Evolutionary conservation across 2,329 filamentous ascomycete genomes (phyloP), one percentile per base, ranked within the genome.

Genomic region (Sporothrix pseudoabietina): DNA sequence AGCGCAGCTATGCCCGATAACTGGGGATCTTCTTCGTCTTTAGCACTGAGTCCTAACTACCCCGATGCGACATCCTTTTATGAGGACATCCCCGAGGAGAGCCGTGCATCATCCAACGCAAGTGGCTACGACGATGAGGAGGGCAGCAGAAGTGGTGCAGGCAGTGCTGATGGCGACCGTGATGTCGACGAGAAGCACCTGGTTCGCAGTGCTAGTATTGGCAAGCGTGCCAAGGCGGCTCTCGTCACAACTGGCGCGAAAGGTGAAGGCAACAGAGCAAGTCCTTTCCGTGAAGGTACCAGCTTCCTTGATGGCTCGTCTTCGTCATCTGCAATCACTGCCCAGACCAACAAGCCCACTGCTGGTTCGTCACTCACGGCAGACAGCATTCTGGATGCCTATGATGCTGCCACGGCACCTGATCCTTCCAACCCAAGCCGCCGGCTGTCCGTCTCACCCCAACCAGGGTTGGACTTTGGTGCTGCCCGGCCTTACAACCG

Each of bases 1-100:
- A 94, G 91, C 77, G 87, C 89, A 49, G 91, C 88, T 0, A 92
- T 94, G 79, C 91, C 92, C 0, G 87, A 89, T 26, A 89, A 85
- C 76, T 94, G 91, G 88, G 88, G 85, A 4, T 87, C 84, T 4
- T 79, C 39, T 1, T 73, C 81, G 0, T 87, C 86, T 0, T 83
- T 84, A 2, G 79, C 80, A 14, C 79, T 79, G 44, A 87, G 84
- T 79, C 80, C 85, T 71, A 77, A 83, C 77, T 81, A 86, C 78
- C 73, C 79, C n/a, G 85, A 86, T n/a, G 82, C 82, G 14, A 84
- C 85, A 75, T 66, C 73, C 1, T 75, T 70, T 26, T 86, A 85
- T 74, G 86, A 87, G 68, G 86, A 87, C 47, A 83, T 85, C 61
- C 82, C 82, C 4, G 86, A 88, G 52, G 84, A 84, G 63, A 80